These are phyloP conservation scores for Pezicula neosporulosa DNA, from an alignment of 2,329 filamentous ascomycete species.

Conservation along the genomic window DNA sequence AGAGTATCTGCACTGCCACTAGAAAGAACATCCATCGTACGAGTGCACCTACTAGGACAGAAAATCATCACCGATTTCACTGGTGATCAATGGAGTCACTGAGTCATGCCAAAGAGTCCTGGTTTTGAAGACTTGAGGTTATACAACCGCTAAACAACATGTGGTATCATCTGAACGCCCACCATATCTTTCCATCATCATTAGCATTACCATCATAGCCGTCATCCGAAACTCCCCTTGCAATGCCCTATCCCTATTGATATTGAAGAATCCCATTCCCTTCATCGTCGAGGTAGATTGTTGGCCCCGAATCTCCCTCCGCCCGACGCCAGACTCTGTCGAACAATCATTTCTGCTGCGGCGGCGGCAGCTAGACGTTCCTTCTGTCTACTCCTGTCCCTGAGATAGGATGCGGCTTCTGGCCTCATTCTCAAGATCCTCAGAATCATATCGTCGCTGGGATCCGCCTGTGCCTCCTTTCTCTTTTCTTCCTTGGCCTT, in stretches of 20 bases:
- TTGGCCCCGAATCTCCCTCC: conserved; percentile 32
- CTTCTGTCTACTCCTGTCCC: conserved; percentile 88
- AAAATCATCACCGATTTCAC: too few species aligned
- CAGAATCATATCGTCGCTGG: conserved; percentile 96
- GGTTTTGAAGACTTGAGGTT: too few species aligned
- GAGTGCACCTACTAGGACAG: too few species aligned
- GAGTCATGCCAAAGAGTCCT: too few species aligned
- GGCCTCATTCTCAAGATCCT: conserved; percentile 92
- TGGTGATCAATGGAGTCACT: too few species aligned
- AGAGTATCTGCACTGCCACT: too few species aligned
- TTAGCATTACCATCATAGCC: too few species aligned
- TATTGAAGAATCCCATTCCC: background rate
- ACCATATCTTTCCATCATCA: too few species aligned
- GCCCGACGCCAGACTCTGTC: conserved; percentile 74
- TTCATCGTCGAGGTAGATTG: conserved; percentile 28
- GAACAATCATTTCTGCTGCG: conserved; percentile 90
- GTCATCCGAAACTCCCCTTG: background rate
- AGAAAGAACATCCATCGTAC: too few species aligned
- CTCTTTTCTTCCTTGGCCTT: conserved; percentile 95
- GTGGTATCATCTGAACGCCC: too few species aligned
- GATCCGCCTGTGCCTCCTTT: conserved; percentile 92
- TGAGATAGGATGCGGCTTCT: conserved; percentile 82
- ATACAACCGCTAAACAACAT: too few species aligned
- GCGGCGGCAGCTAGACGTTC: conserved; percentile 87
- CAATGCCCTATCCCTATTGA: background rate